Evolutionary conservation across 2,329 filamentous ascomycete genomes (phyloP).

Genomic region (Fusarium drepaniforme): DNA sequence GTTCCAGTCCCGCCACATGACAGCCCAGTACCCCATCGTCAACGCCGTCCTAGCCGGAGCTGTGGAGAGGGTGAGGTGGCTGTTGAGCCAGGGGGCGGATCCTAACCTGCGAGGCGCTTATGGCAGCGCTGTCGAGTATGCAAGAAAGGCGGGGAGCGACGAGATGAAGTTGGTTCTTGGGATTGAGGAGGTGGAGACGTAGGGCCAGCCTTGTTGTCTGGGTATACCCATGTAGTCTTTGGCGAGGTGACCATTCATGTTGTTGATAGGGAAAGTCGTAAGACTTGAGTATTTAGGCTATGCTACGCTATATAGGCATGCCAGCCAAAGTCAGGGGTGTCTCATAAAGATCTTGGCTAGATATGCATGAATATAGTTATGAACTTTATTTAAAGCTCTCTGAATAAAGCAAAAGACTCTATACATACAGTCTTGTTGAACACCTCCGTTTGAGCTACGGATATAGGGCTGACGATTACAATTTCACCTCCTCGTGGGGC

Average conservation of each 20-base stretch:
- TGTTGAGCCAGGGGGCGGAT: conserved; percentile 32
- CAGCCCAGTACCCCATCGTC: conserved; percentile 27
- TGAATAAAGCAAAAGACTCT: background rate
- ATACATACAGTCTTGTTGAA: background rate
- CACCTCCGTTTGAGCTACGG: background rate
- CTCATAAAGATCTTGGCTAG: background rate
- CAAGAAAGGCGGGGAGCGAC: background rate
- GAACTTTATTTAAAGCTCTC: background rate
- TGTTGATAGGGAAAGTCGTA: background rate
- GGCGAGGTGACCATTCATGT: background rate
- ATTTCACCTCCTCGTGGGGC: conserved; percentile 4
- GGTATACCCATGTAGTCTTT: background rate
- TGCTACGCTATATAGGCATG: no score
- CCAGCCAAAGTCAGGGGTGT: background rate
- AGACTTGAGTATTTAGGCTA: background rate
- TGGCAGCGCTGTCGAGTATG: conserved; percentile 29
- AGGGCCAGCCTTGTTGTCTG: background rate
- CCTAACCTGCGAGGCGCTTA: conserved; percentile 17
- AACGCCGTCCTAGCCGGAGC: conserved; percentile 35
- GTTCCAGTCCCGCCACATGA: conserved; percentile 12
- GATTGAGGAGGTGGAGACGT: background rate
- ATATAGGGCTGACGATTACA: background rate
- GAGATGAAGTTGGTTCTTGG: conserved; percentile 32
- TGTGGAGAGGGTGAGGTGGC: conserved; percentile 33
- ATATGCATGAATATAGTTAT: no score